Base-by-base conservation (phyloP, 805 yeast species). In the Candida sithepensis region DNA sequence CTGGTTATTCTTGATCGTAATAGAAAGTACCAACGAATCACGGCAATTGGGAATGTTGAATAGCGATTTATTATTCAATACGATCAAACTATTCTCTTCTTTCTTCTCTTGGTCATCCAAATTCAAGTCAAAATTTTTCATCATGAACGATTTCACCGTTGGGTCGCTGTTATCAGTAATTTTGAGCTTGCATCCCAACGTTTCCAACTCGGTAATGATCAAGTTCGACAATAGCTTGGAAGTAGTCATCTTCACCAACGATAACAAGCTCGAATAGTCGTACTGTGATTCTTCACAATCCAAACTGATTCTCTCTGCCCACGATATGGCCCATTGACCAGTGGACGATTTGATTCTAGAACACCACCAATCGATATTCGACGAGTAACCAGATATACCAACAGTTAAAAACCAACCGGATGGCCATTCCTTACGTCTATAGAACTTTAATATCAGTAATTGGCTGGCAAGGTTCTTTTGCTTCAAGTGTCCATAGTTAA, bases 251-350 rank as follows among this genome's bases (percentile, higher is more conserved):
- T 69, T 70, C 0, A 78, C 67, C 26, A 79, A 60, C 9, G 65
- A 64, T 30, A 65, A 56, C 51, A 76, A 68, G 49, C 70, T 71
- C 16, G 49, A 44, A 44, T 64, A 66, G 21, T 58, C 59, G 38
- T 58, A 55, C 38, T 59, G 57, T 9, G 45, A 34, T n/a, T 56
- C 59, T 21, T 51, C 42, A 2, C 48, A 41, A 12, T 43, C 42
- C 4, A 56, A n/a, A 21, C 51, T 26, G 5, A 61, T 50, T 14
- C 65, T 59, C 42, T 72, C 74, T 16, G 69, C 65, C 83, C 82
- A 79, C 44, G 72, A 73, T n/a, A 79, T 61, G 22, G 69, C 66
- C 84, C 85, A 79, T 45, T 74, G 78, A 5, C 82, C 82, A 43
- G 72, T 67, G 13, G 71, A 61, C 3, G 79, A 70, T 52, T 68